phyloP scores from a whole-genome alignment of 148 eudicot species.

The Pharnaceum exiguum region DNA sequence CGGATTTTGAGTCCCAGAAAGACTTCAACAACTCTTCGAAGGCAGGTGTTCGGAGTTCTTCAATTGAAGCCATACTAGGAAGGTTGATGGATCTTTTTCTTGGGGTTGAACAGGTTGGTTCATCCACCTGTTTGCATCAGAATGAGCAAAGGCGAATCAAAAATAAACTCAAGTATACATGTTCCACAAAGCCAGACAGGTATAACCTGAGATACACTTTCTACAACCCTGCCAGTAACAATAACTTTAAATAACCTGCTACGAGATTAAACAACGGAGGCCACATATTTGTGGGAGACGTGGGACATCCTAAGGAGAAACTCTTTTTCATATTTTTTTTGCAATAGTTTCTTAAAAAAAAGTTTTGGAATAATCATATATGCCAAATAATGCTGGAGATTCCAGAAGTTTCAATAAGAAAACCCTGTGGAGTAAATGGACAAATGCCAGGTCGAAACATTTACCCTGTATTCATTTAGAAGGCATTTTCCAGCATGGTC shows the following conservation, averaged over 20 bases:
- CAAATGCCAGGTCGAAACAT: not conserved
- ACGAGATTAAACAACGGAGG: no score
- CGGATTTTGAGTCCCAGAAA: slow-evolving; percentile 77
- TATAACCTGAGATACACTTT: no score
- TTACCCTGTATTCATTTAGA: slow-evolving; percentile 72
- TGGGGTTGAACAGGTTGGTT: slow-evolving; percentile 94
- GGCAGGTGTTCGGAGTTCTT: slow-evolving; percentile 86
- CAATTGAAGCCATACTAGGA: slow-evolving; percentile 74
- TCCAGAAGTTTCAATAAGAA: not conserved
- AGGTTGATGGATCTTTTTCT: slow-evolving; percentile 68
- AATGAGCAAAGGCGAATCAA: not conserved
- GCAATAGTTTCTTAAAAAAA: no score
- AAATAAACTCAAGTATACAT: no score
- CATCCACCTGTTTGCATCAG: slow-evolving; percentile 60
- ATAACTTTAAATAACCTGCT: no score
- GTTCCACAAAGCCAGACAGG: no score
- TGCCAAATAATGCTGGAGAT: not conserved
- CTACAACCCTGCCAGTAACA: no score
- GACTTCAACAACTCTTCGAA: slow-evolving; percentile 76
- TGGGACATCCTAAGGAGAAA: no score
- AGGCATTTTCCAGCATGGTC: slow-evolving; percentile 87
- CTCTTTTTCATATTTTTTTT: no score
- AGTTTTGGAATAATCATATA: no score
- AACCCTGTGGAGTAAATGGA: not conserved
- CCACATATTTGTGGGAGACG: no score